Conservation (phyloP, 2,329 filamentous ascomycete species). For the Trichoderma sp. region DNA sequence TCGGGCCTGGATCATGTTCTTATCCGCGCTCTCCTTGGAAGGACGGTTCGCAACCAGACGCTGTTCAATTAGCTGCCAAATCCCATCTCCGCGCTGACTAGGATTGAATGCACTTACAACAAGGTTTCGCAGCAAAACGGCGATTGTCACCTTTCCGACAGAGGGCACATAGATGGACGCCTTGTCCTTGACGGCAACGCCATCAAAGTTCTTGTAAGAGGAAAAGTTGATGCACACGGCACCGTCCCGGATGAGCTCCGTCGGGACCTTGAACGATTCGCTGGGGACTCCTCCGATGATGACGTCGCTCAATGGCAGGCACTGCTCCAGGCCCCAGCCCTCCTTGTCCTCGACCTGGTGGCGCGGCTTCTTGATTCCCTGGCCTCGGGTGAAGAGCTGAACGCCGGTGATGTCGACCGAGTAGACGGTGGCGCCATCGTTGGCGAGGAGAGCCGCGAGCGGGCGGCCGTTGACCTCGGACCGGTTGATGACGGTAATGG, state of each 20-base stretch:
- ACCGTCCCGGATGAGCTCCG: constrained; percentile 79
- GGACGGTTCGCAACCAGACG: constrained; percentile 56
- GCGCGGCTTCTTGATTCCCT: constrained; percentile 79
- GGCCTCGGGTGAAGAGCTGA: constrained; percentile 87
- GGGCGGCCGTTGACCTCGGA: constrained; percentile 95
- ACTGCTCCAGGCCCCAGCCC: constrained; percentile 77
- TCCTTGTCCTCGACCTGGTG: constrained; percentile 87
- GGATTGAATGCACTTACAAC: constrained; percentile 60
- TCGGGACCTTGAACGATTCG: constrained; percentile 87
- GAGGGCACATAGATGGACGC: constrained; percentile 96
- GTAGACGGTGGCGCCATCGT: constrained; percentile 94
- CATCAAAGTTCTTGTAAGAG: constrained; percentile 89
- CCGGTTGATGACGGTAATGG: constrained; percentile 94
- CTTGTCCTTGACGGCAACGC: constrained; percentile 85
- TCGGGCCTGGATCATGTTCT: constrained; percentile 44
- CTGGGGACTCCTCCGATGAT: constrained; percentile 91
- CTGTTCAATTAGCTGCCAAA: constrained; percentile 41
- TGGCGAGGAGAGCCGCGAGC: constrained; percentile 87
- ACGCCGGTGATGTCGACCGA: constrained; percentile 91
- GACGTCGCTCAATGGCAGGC: constrained; percentile 85
- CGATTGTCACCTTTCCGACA: constrained; percentile 96
- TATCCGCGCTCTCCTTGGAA: constrained; percentile 43
- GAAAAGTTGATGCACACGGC: constrained; percentile 99
- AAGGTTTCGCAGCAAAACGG: constrained; percentile 84
- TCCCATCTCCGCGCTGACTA: background rate